Evolutionary conservation across 2,329 filamentous ascomycete species (phyloP), one percentile per base, ranked within the genome.

Genomic region (Penicillium sp.): DNA sequence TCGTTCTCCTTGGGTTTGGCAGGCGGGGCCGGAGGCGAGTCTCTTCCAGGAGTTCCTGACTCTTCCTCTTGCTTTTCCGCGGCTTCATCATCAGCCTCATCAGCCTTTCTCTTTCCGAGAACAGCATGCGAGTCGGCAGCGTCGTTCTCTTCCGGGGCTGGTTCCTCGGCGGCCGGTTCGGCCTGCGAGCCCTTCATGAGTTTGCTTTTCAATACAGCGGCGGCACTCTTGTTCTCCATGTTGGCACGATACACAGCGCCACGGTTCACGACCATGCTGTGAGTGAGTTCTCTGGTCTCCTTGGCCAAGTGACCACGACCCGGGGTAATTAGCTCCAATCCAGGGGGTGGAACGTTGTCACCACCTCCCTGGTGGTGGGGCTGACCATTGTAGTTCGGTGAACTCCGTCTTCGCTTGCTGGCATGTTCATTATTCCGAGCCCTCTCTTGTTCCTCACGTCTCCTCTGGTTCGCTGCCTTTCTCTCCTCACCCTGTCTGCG

Each of bases 171-270:
- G 47, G 55, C 47, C 27, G 61, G 29, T 37, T 62, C 59, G 50
- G 51, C 59, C 40, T 65, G 60, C n/a, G 65, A 55, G 46, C 67
- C 69, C 52, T 72, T 65, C 69, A 92, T 83, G 53, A 97, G 81
- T 67, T 89, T 86, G 64, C 89, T 88, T 75, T 95, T 95, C 49
- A 99, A 77, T 20, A 89, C 89, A 58, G 90, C 92, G 29, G 94
- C 94, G 23, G 94, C 94, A 67, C 91, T 97, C 76, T 96, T 96
- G 77, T 99, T 99, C 52, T 92, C 90, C 52, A 85, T 78, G 60
- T 91, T 93, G 27, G 89, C 85, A 66, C 87, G 86, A 54, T 85
- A 81, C 31, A 84, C 77, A 25, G 81, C 79, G 25, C 82, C 83
- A 55, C 88, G 85, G 68, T 93, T 93, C 57, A 94, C 86, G 7